Conservation (phyloP, 2,329 filamentous ascomycete genomes). For the Epichloe baconii region DNA sequence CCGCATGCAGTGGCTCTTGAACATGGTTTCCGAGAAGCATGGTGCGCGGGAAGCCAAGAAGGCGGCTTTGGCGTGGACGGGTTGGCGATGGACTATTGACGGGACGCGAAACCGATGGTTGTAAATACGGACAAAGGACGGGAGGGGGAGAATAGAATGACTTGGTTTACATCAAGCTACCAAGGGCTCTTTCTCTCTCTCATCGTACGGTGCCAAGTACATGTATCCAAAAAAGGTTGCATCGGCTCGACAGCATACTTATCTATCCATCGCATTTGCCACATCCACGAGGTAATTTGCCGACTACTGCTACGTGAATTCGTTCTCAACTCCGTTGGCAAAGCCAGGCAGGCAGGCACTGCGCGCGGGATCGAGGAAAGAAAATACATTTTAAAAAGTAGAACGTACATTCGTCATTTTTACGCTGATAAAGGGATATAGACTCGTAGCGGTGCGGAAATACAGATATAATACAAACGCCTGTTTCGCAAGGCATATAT, state of each 20-base stretch:
- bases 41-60: slow-evolving; percentile 10
- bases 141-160: too few species aligned
- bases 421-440: background rate
- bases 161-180: too few species aligned
- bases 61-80: slow-evolving; percentile 8
- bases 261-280: background rate
- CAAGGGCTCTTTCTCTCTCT: too few species aligned
- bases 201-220: too few species aligned
- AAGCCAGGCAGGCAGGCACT: too few species aligned
- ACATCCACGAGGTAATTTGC: too few species aligned
- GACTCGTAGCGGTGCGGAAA: background rate
- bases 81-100: slow-evolving; percentile 14
- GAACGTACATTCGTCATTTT: background rate
- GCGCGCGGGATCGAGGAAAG: too few species aligned
- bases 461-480: background rate
- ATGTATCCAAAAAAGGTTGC: too few species aligned
- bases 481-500: background rate
- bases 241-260: too few species aligned
- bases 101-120: background rate
- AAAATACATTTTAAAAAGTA: background rate
- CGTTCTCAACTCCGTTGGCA: too few species aligned
- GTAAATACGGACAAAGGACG: background rate
- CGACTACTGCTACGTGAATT: too few species aligned
- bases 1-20: slow-evolving; percentile 19
- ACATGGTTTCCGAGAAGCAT: slow-evolving; percentile 12